A percentile compares a stretch with the other conserved stretches of the same genome.
These are phyloP conservation scores for Plasmodium cynomolgi DNA, from an alignment of 169 alveolate genomes.

Conservation along the genomic window DNA sequence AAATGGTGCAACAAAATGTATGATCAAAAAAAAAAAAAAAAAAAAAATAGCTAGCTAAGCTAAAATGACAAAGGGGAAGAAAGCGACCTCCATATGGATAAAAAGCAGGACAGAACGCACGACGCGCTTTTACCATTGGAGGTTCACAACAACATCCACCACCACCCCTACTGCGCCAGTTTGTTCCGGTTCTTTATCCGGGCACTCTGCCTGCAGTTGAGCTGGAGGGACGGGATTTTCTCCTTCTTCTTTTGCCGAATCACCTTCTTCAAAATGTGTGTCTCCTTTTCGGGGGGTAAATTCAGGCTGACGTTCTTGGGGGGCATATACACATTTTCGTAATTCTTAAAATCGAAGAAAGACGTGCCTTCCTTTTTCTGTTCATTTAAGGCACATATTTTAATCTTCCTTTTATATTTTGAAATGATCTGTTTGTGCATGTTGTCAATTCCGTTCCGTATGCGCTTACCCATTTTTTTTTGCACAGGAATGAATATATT, in stretches of 20 bases:
- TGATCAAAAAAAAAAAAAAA: conserved; percentile 17
- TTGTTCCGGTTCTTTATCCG: conserved; percentile 28
- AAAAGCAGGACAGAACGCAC: background rate
- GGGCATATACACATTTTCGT: conserved; percentile 51
- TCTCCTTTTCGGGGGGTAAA: conserved; percentile 24
- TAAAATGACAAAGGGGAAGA: background rate
- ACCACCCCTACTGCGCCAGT: background rate
- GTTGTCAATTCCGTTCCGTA: background rate
- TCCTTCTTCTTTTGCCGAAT: conserved; percentile 48
- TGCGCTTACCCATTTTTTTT: conserved; percentile 19
- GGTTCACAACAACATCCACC: background rate
- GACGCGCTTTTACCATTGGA: background rate
- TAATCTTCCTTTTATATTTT: conserved; percentile 63
- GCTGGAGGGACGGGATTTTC: conserved; percentile 20
- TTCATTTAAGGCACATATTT: conserved; percentile 27
- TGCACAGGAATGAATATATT: conserved; percentile 11
- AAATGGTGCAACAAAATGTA: background rate
- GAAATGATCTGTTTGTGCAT: conserved; percentile 37
- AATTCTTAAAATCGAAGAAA: background rate
- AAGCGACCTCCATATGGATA: background rate
- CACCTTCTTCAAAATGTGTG: conserved; percentile 17
- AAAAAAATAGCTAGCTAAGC: background rate
- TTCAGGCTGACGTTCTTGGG: conserved; percentile 41
- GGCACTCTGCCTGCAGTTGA: conserved; percentile 47
- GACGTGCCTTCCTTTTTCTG: conserved; percentile 20